phyloP scores from a whole-genome alignment of 768 basidiomycete genomes.

The Heimioporus sp. region DNA sequence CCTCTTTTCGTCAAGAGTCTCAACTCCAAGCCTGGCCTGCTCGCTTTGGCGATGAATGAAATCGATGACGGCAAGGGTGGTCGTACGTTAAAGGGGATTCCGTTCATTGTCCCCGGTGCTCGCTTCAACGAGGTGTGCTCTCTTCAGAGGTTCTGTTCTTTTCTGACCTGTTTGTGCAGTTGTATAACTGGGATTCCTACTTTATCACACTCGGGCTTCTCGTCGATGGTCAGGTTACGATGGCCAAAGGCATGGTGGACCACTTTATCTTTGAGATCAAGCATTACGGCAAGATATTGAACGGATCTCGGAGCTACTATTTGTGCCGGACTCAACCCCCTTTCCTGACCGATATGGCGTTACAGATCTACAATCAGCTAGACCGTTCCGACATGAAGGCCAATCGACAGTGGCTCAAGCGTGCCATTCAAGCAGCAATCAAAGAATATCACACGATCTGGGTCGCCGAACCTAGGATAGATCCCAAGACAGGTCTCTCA shows the following conservation, averaged over 20 bases:
- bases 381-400: slow-evolving; percentile 74
- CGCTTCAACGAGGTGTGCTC: slow-evolving; percentile 83
- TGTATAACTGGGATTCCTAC: slow-evolving; percentile 96
- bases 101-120: slow-evolving; percentile 96
- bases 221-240: slow-evolving; percentile 88
- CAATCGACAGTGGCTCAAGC: slow-evolving; percentile 91
- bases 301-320: slow-evolving; percentile 94
- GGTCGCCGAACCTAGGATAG: slow-evolving; percentile 93
- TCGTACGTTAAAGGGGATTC: slow-evolving; percentile 85
- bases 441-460: slow-evolving; percentile 99
- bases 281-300: slow-evolving; percentile 95
- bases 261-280: slow-evolving; percentile 99
- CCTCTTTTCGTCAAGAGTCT: slow-evolving; percentile 87
- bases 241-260: slow-evolving; percentile 98
- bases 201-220: slow-evolving; percentile 92
- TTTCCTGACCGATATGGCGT: slow-evolving; percentile 97
- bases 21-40: slow-evolving; percentile 90
- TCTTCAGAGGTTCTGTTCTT: not conserved
- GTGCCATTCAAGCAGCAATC: slow-evolving; percentile 95
- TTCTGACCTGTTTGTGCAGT: slow-evolving; percentile 39
- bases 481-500: slow-evolving; percentile 91
- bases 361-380: slow-evolving; percentile 96
- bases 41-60: slow-evolving; percentile 95
- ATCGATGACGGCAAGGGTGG: slow-evolving; percentile 77
- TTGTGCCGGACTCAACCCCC: slow-evolving; percentile 95